Conservation (phyloP, 179 eudicot genomes). For the Camellia oleifera region DNA sequence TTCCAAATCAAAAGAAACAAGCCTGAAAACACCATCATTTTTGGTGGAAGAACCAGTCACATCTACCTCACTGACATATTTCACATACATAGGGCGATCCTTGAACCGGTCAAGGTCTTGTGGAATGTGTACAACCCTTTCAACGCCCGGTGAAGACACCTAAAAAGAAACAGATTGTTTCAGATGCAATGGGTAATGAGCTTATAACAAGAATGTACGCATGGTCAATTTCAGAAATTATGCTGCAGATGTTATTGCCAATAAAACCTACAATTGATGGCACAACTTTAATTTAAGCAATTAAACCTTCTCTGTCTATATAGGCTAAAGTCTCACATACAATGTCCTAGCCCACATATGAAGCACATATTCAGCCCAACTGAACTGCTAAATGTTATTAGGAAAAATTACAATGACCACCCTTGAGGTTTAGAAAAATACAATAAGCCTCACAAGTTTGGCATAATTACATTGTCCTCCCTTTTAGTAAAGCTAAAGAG, state of each 20-base stretch:
- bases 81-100: slow-evolving; percentile 72
- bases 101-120: slow-evolving; percentile 82
- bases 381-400: not conserved
- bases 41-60: slow-evolving; percentile 36
- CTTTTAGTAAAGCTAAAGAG: too few species aligned
- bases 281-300: not conserved
- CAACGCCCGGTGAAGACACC: slow-evolving; percentile 97
- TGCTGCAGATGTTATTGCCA: not conserved
- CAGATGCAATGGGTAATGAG: not conserved
- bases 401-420: too few species aligned
- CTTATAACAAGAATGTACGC: not conserved
- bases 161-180: slow-evolving; percentile 15
- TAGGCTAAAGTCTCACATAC: not conserved
- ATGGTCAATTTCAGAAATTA: not conserved
- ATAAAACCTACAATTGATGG: not conserved
- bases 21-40: slow-evolving; percentile 69
- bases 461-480: too few species aligned
- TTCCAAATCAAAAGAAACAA: slow-evolving; percentile 61
- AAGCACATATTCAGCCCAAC: not conserved
- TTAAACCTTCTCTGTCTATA: not conserved
- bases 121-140: slow-evolving; percentile 70
- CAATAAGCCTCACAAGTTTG: too few species aligned
- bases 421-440: too few species aligned
- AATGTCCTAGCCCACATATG: not conserved
- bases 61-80: slow-evolving; percentile 35